phyloP scores from a whole-genome alignment of 2,329 filamentous ascomycete species.

The Didymellaceae sp. region DNA sequence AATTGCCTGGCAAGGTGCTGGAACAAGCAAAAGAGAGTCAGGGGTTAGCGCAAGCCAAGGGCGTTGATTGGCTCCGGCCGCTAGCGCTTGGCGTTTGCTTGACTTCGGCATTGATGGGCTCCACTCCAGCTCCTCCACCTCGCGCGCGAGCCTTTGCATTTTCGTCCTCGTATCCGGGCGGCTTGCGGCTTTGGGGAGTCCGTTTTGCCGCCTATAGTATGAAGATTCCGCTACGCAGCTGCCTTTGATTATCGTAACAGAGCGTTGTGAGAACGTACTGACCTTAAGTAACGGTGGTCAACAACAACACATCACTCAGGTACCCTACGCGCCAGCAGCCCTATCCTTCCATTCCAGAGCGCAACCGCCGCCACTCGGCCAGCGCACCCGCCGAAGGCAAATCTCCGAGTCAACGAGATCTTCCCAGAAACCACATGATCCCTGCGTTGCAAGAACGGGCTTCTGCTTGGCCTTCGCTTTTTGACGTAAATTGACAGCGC shows the following conservation, averaged over 20 bases:
- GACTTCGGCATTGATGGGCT: slow-evolving; percentile 19
- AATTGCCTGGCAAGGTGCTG: too few relatives aligned
- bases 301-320: background rate
- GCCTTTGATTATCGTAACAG: too few relatives aligned
- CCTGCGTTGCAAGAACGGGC: slow-evolving; percentile 22
- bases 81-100: slow-evolving; percentile 28
- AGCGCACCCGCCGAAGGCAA: slow-evolving; percentile 5
- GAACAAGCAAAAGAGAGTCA: slow-evolving; percentile 13
- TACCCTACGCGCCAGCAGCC: slow-evolving; percentile 4
- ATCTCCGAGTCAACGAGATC: slow-evolving; percentile 14
- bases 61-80: slow-evolving; percentile 13
- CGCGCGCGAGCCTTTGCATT: slow-evolving; percentile 6
- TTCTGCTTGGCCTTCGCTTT: too few relatives aligned
- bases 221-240: too few relatives aligned
- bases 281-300: too few relatives aligned
- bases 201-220: too few relatives aligned
- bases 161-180: slow-evolving; percentile 7
- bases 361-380: slow-evolving; percentile 4
- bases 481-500: slow-evolving; percentile 19
- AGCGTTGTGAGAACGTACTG: too few relatives aligned
- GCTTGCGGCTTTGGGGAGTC: too few relatives aligned
- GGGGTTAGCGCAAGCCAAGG: slow-evolving; percentile 13
- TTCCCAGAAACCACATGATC: slow-evolving; percentile 7
- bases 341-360: slow-evolving; percentile 13
- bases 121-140: slow-evolving; percentile 11